These are phyloP conservation scores for Colletotrichum tropicicola DNA, from an alignment of 2,329 filamentous ascomycete genomes.

Conservation along the genomic window DNA sequence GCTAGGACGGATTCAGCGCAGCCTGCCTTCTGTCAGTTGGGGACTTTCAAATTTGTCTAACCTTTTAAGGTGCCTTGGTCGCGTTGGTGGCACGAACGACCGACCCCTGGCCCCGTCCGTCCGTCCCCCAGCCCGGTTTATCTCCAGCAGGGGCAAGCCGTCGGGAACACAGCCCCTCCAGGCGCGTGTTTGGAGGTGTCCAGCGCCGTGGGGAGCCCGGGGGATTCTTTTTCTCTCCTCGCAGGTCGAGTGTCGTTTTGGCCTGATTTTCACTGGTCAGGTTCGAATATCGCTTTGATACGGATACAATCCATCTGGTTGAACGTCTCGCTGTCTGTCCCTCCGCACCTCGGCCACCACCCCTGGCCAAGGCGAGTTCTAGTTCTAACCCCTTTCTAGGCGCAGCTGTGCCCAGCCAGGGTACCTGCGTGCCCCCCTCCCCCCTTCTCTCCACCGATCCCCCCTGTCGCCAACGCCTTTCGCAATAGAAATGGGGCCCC, in stretches of 20 bases:
- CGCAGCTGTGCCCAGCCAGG: conserved; percentile 18
- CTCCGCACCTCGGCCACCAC: no score
- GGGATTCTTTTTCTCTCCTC: background rate
- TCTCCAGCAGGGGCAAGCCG: background rate
- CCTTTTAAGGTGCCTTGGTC: no score
- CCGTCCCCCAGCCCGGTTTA: background rate
- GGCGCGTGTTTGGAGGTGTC: background rate
- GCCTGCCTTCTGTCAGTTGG: background rate
- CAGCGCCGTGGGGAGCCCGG: background rate
- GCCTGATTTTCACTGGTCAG: no score
- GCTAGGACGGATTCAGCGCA: background rate
- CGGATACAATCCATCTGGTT: no score
- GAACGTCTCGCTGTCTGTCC: no score
- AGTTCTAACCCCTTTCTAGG: conserved; percentile 13
- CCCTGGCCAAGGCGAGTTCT: background rate
- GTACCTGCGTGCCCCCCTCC: background rate
- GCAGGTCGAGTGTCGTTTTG: no score
- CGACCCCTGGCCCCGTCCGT: background rate
- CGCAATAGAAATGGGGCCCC: conserved; percentile 8
- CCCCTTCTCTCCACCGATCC: background rate
- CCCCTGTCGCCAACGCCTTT: conserved; percentile 5
- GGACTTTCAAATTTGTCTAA: background rate
- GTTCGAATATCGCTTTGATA: no score
- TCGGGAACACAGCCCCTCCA: background rate
- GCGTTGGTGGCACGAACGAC: no score